Conservation (phyloP, 306 rosid genomes). For the Trifolium subterraneum region DNA sequence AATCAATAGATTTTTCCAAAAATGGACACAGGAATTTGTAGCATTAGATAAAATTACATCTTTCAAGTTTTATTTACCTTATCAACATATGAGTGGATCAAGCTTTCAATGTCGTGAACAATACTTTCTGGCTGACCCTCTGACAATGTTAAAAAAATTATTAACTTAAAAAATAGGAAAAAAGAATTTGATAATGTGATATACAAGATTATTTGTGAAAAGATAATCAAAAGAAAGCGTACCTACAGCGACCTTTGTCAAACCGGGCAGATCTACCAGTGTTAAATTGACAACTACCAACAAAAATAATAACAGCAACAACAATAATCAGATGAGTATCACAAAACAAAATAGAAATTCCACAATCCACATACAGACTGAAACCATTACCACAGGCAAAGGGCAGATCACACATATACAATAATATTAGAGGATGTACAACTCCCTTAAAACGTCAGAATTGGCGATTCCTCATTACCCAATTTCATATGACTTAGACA, state of each 20-base stretch:
- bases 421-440: slow-evolving; percentile 10
- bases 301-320: slow-evolving; percentile 8
- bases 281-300: slow-evolving; percentile 89
- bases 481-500: slow-evolving; percentile 13
- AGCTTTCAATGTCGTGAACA: slow-evolving; percentile 76
- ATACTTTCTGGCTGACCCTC: slow-evolving; percentile 81
- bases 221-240: slow-evolving; percentile 36
- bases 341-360: slow-evolving; percentile 28
- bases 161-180: slow-evolving; percentile 29
- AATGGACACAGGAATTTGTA: not conserved
- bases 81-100: slow-evolving; percentile 72
- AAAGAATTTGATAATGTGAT: slow-evolving; percentile 13
- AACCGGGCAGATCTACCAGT: slow-evolving; percentile 88
- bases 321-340: slow-evolving; percentile 26
- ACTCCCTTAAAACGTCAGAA: slow-evolving; percentile 15
- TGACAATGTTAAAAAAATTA: slow-evolving; percentile 39
- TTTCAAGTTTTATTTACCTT: slow-evolving; percentile 56
- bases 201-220: slow-evolving; percentile 18
- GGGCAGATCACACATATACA: slow-evolving; percentile 2
- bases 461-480: slow-evolving; percentile 24
- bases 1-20: not conserved
- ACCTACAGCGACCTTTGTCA: slow-evolving; percentile 95
- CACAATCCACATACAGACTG: slow-evolving; percentile 34
- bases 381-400: not conserved
- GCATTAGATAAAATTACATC: slow-evolving; percentile 17